Conservation (phyloP, 768 basidiomycete species). For the Auricularia sp. region DNA sequence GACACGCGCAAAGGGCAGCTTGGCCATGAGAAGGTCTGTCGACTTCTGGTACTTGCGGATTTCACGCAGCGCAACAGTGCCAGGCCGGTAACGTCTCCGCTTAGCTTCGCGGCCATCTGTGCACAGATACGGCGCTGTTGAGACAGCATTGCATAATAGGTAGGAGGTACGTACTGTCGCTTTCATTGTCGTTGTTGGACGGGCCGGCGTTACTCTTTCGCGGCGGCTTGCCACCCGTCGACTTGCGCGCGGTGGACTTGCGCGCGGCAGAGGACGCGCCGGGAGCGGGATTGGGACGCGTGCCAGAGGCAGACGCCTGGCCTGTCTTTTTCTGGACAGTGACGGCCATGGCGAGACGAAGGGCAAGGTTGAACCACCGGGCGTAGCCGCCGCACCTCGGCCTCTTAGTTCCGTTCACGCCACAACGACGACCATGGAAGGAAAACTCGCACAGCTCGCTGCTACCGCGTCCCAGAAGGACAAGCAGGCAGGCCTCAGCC, state of each 20-base stretch:
- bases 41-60: slow-evolving; percentile 92
- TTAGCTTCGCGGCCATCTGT: slow-evolving; percentile 15
- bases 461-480: slow-evolving; percentile 65
- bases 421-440: slow-evolving; percentile 39
- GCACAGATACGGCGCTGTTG: not conserved
- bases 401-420: not conserved
- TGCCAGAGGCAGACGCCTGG: not conserved
- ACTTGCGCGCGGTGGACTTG: slow-evolving; percentile 63
- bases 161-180: slow-evolving; percentile 2
- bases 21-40: slow-evolving; percentile 78
- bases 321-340: not conserved
- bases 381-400: not conserved
- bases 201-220: slow-evolving; percentile 12
- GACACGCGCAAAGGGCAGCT: slow-evolving; percentile 85
- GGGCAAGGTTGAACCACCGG: not conserved
- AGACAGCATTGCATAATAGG: not conserved
- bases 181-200: slow-evolving; percentile 4
- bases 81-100: slow-evolving; percentile 74
- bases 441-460: slow-evolving; percentile 50
- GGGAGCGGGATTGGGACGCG: not conserved
- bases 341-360: not conserved
- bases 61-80: slow-evolving; percentile 82
- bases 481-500: slow-evolving; percentile 64
- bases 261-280: not conserved
- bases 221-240: slow-evolving; percentile 60